Percentiles rank a stretch among this genome's conserved stretches.
phyloP scores from a whole-genome alignment of 1,284 basidiomycete species.

The Ceratobasidium sp. region DNA sequence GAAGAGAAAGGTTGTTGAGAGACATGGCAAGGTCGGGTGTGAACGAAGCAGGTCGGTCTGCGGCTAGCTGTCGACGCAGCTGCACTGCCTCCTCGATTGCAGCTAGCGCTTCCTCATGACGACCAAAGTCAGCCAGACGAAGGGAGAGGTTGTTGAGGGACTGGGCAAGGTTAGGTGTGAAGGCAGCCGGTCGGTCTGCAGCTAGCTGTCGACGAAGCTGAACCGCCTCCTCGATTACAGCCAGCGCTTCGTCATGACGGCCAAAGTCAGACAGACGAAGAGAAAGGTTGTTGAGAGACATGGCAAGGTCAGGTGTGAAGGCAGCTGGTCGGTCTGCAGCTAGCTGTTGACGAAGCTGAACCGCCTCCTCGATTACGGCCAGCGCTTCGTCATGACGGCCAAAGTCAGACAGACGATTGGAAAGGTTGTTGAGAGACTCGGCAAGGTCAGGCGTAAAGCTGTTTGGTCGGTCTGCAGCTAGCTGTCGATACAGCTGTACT shows the following conservation, averaged over 20 bases:
- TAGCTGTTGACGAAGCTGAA: background rate
- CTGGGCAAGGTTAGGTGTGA: no score
- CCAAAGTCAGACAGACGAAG: background rate
- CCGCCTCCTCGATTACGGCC: background rate
- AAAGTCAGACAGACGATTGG: no score
- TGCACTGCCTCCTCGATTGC: background rate
- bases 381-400: no score
- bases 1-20: background rate
- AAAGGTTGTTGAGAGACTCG: no score
- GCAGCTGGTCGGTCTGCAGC: background rate
- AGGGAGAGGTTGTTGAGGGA: background rate
- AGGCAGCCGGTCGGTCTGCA: no score
- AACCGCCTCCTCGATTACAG: background rate
- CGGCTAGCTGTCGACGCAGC: no score
- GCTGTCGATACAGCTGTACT: no score
- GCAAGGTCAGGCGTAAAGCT: no score
- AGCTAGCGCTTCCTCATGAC: background rate
- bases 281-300: background rate
- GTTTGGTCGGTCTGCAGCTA: no score
- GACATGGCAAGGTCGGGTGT: background rate
- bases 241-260: background rate
- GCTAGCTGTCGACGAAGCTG: background rate
- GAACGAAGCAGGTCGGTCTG: no score
- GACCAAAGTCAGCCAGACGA: background rate
- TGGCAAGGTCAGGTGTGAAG: background rate